These are phyloP conservation scores for Exophiala lecanii-corni DNA, from an alignment of 2,329 filamentous ascomycete genomes.

Conservation along the genomic window DNA sequence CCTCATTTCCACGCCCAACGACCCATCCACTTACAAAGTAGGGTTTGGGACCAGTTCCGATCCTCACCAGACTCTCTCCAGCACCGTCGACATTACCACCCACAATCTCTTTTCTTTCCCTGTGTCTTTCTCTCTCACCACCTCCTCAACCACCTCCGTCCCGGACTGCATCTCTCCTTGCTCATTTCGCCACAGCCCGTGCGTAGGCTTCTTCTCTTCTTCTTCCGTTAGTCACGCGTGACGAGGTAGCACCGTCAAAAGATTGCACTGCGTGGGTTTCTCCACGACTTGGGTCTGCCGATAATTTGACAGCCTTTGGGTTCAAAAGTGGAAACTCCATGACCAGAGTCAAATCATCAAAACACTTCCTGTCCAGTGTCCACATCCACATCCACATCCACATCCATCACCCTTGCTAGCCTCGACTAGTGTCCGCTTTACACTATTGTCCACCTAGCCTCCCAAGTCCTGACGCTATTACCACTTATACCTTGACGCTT, in stretches of 20 bases:
- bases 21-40: no score
- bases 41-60: no score
- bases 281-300: neutral
- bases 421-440: neutral
- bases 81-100: no score
- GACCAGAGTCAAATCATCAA: no score
- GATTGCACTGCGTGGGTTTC: neutral
- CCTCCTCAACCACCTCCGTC: conserved; percentile 1
- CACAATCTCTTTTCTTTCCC: no score
- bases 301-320: neutral
- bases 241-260: neutral
- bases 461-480: neutral
- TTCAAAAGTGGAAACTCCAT: neutral
- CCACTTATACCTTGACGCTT: neutral
- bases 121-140: neutral
- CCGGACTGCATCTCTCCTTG: neutral
- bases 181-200: neutral
- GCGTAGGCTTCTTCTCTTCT: no score
- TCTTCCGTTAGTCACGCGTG: neutral
- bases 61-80: no score
- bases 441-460: no score
- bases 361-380: no score
- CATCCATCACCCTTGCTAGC: neutral
- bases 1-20: no score
- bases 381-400: neutral